Evolutionary conservation across 805 yeast species (phyloP), one percentile per base, ranked within the genome.

Genomic region (Pichia cephalocereana): DNA sequence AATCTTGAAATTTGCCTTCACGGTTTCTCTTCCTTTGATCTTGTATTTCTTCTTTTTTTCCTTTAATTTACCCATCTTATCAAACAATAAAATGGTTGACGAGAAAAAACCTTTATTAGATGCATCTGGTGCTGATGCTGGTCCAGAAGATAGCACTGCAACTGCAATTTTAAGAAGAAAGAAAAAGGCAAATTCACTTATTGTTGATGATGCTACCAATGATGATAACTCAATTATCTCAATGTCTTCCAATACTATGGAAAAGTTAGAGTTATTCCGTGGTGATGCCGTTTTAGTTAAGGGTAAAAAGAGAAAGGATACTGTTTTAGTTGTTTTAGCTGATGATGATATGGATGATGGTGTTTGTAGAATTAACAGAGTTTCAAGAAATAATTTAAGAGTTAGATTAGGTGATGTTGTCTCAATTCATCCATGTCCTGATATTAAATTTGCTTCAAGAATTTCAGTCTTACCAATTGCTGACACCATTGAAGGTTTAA

Each of bases 271-370:
- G 68, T 76, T 93, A 65, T 93, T 93, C 79, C 82, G 98, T 54
- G 99, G 99, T 59, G 99, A 93, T 65, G 93, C 98, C 36, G 98
- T 93, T 19, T 74, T 89, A 52, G 96, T 93, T 57, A 91, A 90
- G 71, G 99, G 99, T 62, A 93, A 93, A 75, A 93, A 88, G 80
- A 82, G 99, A 72, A 90, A 85, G 67, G 99, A 93, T 63, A 93
- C 99, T 26, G 98, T 93, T 15, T 76, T 93, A 66, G 87, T 93
- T 67, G 99, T 91, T 36, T 75, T 93, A 58, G 89, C 95, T 37
- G 98, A 93, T 65, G 99, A 93, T 64, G 98, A 91, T 61, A 79
- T 93, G 71, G 96, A 87, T 60, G 96, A 90, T 63, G 98, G 98
- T 50, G 84, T 87, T 48, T 93, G 95, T 58, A 77, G 98, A 66